phyloP scores from a whole-genome alignment of 2,329 filamentous ascomycete species.

The Xylaria sp. region DNA sequence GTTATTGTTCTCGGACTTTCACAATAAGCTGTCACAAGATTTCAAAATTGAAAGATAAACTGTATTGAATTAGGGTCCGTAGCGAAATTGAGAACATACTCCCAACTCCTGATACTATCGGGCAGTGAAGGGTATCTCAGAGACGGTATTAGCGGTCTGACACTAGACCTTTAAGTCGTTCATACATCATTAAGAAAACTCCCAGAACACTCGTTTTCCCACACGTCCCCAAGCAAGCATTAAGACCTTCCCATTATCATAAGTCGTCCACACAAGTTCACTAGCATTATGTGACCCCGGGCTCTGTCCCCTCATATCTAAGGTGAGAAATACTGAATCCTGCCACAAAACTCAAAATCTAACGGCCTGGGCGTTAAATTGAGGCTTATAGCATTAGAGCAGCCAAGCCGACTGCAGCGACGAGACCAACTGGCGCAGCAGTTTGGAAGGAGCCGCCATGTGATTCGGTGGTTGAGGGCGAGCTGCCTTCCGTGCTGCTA shows the following conservation, averaged over 20 bases:
- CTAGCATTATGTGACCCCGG: slow-evolving; percentile 43
- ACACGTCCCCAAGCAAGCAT: slow-evolving; percentile 39
- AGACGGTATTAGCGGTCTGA: slow-evolving; percentile 45
- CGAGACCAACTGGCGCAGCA: slow-evolving; percentile 45
- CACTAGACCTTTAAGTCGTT: slow-evolving; percentile 44
- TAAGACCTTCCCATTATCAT: slow-evolving; percentile 38
- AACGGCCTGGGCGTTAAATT: slow-evolving; percentile 7
- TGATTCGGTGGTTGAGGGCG: slow-evolving; percentile 17
- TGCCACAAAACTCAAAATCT: slow-evolving; percentile 35
- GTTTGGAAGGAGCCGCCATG: slow-evolving; percentile 42
- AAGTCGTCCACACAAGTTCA: slow-evolving; percentile 40
- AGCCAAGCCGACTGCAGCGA: slow-evolving; percentile 47
- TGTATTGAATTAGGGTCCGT: slow-evolving; percentile 46
- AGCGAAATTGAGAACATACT: slow-evolving; percentile 44
- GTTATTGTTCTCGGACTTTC: background rate
- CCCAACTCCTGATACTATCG: slow-evolving; percentile 45
- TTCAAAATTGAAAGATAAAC: slow-evolving; percentile 33
- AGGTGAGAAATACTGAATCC: slow-evolving; percentile 39
- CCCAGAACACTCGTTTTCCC: slow-evolving; percentile 41
- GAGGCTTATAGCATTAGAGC: slow-evolving; percentile 44
- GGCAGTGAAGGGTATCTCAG: slow-evolving; percentile 47
- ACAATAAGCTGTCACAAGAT: background rate
- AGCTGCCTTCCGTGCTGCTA: slow-evolving; percentile 28
- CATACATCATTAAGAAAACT: slow-evolving; percentile 49
- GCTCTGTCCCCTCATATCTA: slow-evolving; percentile 40